Evolutionary conservation across 2,329 filamentous ascomycete genomes (phyloP), one percentile per base, ranked within the genome.

Genomic region (Pseudophaeomoniella oleicola): DNA sequence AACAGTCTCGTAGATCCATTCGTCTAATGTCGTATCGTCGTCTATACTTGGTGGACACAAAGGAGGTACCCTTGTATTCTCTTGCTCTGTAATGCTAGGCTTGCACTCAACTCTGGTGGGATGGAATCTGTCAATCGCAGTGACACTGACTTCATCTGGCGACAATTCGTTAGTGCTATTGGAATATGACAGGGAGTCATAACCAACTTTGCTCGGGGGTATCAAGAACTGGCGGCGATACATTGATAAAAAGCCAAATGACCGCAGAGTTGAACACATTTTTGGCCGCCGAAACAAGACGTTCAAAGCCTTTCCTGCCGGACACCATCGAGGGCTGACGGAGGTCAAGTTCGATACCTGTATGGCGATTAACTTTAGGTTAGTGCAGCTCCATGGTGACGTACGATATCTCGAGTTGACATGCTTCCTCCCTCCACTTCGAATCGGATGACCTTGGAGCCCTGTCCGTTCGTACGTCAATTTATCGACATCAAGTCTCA

Each of bases 401-500:
- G 34, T 67, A 90, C 84, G 54, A 69, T 81, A 96, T 57, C 83
- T 69, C 37, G 76, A 72, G 51, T 81, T 85, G 33, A 71, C 56
- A 46, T 78, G 74, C 46, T 75, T 78, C 44, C 66, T 64, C 11
- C 64, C 68, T 36, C 67, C 64, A 9, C 32, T 16, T 13, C 66
- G 61, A 15, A 75, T 60, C 0, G 81, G 70, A 44, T 75, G 77
- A 1, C 88, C 88, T 1, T 77, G 72, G 0, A 98, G 64, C 0
- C 90, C 90, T 33, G 80, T 77, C 34, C 78, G 71, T 56, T 96
- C 86, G 55, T 87, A 94, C 1, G 73, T 76, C 37, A 86, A 76
- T 46, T 79, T 85, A 44, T 85, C 80, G 16, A 96, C 66, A 47
- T 84, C 81, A 47, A 98, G 67, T 3, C 69, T 74, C 19, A 98